Evolutionary conservation across 805 yeast genomes (phyloP).

Genomic region (Jamesozyma piceae): DNA sequence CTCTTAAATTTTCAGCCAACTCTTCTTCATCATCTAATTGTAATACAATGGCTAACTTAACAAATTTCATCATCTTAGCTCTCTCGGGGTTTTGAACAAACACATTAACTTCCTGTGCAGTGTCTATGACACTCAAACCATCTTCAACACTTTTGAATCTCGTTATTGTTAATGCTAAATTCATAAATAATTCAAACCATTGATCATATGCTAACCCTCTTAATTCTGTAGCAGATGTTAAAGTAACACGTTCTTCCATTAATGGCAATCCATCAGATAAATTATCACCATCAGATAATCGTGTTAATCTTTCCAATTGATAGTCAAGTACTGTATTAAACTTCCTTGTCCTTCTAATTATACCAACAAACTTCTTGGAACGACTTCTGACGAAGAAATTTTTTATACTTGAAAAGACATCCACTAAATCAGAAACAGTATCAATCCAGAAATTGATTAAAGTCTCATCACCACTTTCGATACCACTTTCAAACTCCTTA

Average conservation of each 20-base stretch:
- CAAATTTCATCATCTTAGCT: conserved; percentile 51
- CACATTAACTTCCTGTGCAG: conserved; percentile 70
- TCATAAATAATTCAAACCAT: conserved; percentile 83
- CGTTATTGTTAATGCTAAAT: conserved; percentile 60
- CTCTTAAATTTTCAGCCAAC: conserved; percentile 51
- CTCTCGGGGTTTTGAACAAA: conserved; percentile 58
- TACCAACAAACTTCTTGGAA: conserved; percentile 59
- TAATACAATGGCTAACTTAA: conserved; percentile 53
- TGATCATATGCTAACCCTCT: conserved; percentile 67
- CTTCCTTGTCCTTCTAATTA: conserved; percentile 51
- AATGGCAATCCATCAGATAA: conserved; percentile 30
- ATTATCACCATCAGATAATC: conserved; percentile 49
- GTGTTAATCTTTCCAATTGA: conserved; percentile 56
- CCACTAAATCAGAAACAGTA: conserved; percentile 71
- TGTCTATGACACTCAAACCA: conserved; percentile 60
- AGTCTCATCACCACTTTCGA: conserved; percentile 44
- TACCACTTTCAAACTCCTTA: conserved; percentile 40
- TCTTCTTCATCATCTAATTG: conserved; percentile 41
- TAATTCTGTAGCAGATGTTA: conserved; percentile 49
- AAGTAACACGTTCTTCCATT: conserved; percentile 34
- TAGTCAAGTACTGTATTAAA: conserved; percentile 62
- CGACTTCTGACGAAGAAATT: conserved; percentile 73
- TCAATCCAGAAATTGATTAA: conserved; percentile 76
- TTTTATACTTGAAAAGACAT: conserved; percentile 67
- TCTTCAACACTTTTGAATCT: conserved; percentile 49